Base-by-base conservation (phyloP, 2,329 filamentous ascomycete species). In the Aspergillus calidoustus region DNA sequence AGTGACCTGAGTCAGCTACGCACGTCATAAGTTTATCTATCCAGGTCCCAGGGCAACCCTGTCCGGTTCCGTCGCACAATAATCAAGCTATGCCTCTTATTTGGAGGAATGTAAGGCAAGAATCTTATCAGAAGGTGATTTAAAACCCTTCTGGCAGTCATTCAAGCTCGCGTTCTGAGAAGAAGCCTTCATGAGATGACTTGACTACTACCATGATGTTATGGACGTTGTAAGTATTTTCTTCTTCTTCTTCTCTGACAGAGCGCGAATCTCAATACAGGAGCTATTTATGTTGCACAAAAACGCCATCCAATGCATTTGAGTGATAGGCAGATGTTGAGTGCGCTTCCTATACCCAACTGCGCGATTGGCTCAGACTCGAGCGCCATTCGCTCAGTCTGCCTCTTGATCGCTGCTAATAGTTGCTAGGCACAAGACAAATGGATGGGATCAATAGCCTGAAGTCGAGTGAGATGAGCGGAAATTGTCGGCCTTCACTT, bases 1-100 rank as follows among this genome's bases (percentile, higher is more conserved):
- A 23, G 51, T 13, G 28, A 34, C 50, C 50, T 59, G 50, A 53
- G 34, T 57, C 31, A 57, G 55, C 55, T 52, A 46, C 23, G 34
- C 55, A 57, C 55, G 48, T 57, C 55, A 57, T 48, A 54, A 4
- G 4, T 28, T 31, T 28, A 49, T 41, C 49, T 49, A 49, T 25
- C 54, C 54, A 41, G 34, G 34, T 15, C 15, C 34, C 34, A 38
- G 31, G 9, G 31, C 31, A 41, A 41, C 5, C 34, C 9, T 15
- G 5, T 41, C 13, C 4, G 9, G 7, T 41, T 41, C 13, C 13
- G 34, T 15, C 15, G 34, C 34, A 38, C 31, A 7, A 38, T 4
- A 13, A 41, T 41, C 25, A 28, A 28, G 4, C 25, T 28, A 28
- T 28, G 25, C 25, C 25, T 28, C 25, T 28, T 28, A 28, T 28